These are phyloP conservation scores for Suillus lakei DNA, from an alignment of 768 basidiomycete genomes.

Conservation along the genomic window DNA sequence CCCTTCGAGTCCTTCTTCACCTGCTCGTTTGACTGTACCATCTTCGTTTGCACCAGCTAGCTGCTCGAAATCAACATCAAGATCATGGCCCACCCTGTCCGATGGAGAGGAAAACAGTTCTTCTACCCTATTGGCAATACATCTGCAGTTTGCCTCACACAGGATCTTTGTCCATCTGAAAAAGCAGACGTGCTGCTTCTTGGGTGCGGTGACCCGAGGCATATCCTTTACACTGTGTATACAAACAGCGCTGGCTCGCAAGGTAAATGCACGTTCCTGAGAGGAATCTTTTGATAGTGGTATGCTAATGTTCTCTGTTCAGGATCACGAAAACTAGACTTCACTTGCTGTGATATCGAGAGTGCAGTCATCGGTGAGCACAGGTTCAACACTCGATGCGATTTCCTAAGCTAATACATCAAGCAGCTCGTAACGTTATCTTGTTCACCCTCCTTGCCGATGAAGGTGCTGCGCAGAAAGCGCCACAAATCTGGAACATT, in stretches of 20 bases:
- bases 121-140: slow-evolving; percentile 70
- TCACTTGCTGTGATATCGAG: slow-evolving; percentile 37
- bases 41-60: background rate
- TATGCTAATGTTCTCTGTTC: background rate
- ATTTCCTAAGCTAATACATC: background rate
- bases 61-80: background rate
- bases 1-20: background rate
- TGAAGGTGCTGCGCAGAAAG: slow-evolving; percentile 17
- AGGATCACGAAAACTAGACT: slow-evolving; percentile 30
- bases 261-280: too few species aligned
- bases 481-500: slow-evolving; percentile 33
- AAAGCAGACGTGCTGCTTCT: slow-evolving; percentile 52
- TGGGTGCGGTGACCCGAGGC: slow-evolving; percentile 62
- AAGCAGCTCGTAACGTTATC: slow-evolving; percentile 31
- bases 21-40: background rate
- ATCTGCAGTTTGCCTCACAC: slow-evolving; percentile 52
- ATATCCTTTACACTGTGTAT: slow-evolving; percentile 53
- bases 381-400: background rate
- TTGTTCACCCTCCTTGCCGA: slow-evolving; percentile 34
- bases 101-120: slow-evolving; percentile 47
- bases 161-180: slow-evolving; percentile 51
- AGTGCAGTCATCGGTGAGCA: slow-evolving; percentile 31
- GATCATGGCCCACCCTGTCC: slow-evolving; percentile 48
- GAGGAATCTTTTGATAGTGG: background rate
- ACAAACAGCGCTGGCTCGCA: slow-evolving; percentile 2